Base-by-base conservation (phyloP, 208 protist species). In the Herpetomonas samuelpessoai region DNA sequence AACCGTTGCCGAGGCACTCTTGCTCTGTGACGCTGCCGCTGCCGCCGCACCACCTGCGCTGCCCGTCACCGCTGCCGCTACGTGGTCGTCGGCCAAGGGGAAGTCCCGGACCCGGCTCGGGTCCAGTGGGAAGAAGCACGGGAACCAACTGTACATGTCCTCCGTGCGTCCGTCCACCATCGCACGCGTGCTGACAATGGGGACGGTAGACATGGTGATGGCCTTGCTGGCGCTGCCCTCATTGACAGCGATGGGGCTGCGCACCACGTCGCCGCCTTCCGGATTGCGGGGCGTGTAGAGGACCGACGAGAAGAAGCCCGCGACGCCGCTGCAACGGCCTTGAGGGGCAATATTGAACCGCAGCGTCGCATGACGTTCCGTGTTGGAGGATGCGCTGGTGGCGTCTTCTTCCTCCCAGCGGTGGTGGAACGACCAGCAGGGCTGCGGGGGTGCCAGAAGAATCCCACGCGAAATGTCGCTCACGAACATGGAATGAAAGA, bases 71-170 rank as follows among this genome's bases (percentile, higher is more conserved):
- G n/a, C n/a, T 9, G 3, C 41, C 31, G 41, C 28, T 18, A 16
- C 27, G 4, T 18, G 4, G 53, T 14, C 29, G 56, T 66, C 51
- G n/a, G 47, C 48, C 6, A 26, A 28, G 3, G 25, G 50, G 24
- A 79, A 56, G 35, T 85, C 75, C 57, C 62, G n/a, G 29, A 82
- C 39, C 49, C 79, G 68, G 19, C 55, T 24, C 27, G 83, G 83
- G n/a, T 80, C 76, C 0, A 91, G 35, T 0, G 84, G 54, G 54
- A 95, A 81, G 24, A 85, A 50, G 69, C 74, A 87, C 0, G 90
- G 90, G 65, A 96, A 96, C 87, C 90, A 96, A 67, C 90, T 96
- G 71, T 83, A 93, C 77, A 96, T 79, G 51, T 65, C 74, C 22
- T 28, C 26, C 18, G 90, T 93, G 30, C 84, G 77, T 2, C 38